Evolutionary conservation across 768 basidiomycete genomes (phyloP).

Genomic region (Trametes cingulata): DNA sequence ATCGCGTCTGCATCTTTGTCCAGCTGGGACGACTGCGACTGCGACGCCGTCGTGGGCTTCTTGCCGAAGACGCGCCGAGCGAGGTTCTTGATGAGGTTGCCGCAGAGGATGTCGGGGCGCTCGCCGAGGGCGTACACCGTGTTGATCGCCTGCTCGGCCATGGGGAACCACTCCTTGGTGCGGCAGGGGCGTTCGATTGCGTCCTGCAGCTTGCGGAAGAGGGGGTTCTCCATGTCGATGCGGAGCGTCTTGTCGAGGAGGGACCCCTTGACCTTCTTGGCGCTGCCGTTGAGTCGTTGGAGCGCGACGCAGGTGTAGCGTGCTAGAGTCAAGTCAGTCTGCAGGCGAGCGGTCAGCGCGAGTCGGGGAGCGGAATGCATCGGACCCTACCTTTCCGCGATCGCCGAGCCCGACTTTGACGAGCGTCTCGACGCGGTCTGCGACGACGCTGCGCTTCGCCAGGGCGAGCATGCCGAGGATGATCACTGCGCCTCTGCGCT

Average conservation of each 20-base stretch:
- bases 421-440: slow-evolving; percentile 81
- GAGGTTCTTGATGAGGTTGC: slow-evolving; percentile 79
- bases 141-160: slow-evolving; percentile 96
- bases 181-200: slow-evolving; percentile 79
- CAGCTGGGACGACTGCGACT: slow-evolving; percentile 14
- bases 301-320: slow-evolving; percentile 93
- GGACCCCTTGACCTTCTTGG: slow-evolving; percentile 97
- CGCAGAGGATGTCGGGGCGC: slow-evolving; percentile 85
- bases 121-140: slow-evolving; percentile 94
- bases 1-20: slow-evolving; percentile 51
- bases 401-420: slow-evolving; percentile 85
- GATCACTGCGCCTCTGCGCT: slow-evolving; percentile 93
- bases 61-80: slow-evolving; percentile 64
- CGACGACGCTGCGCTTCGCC: slow-evolving; percentile 74
- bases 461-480: slow-evolving; percentile 96
- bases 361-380: neutral
- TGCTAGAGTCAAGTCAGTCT: slow-evolving; percentile 89
- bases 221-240: slow-evolving; percentile 80
- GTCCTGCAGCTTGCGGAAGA: slow-evolving; percentile 83
- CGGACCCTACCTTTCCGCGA: slow-evolving; percentile 66
- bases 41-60: neutral
- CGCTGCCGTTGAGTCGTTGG: slow-evolving; percentile 89
- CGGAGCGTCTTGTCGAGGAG: slow-evolving; percentile 84
- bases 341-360: neutral
- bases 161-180: slow-evolving; percentile 93